Base-by-base conservation (phyloP, 140 eudicot species). In the Flaveria floridana region DNA sequence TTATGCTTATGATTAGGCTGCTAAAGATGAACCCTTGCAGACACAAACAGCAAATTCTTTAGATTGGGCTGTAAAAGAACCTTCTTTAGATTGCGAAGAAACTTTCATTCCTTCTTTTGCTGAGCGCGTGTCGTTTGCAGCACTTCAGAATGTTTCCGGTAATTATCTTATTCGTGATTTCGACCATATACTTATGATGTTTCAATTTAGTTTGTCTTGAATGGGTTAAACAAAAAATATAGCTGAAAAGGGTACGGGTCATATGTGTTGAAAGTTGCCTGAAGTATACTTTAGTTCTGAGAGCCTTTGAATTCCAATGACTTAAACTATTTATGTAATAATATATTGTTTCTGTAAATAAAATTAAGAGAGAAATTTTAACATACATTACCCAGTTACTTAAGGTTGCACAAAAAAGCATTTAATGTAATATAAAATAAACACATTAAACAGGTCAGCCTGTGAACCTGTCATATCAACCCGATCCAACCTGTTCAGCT, bases 131-230 rank as follows among this genome's bases (percentile, higher is more conserved):
- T 87, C 93, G 47, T 89, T 89, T 56, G 85, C 91, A 58, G 96
- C 89, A 53, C 84, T 89, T 85, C 96, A 89, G 70, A 79, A 81
- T 69, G 76, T 87, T 76, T 76, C 93, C 28, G 96, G 96, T 87
- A 80, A 58, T 48, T 26, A 8, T 21, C 41, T 14, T 59, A 37
- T 62, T 21, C 37, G 2, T 20, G 15, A 57, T 57, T 2, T 14
- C 11, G 15, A 21, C 41, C 58, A 28, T 13, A 50, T 51, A 51
- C 37, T 15, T 70, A 26, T 48, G 23, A 61, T 61, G 15, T 7
- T 18, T 7, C n/a, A 30, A 9, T 51, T 71, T 71, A 26, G 28
- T 58, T 18, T n/a, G 10, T 71, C 3, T 52, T 15, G 21, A 23
- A 69, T 16, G 5, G 42, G 44, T 25, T 18, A 21, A 46, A 68